A percentile compares a stretch with the other conserved stretches of the same genome.
Evolutionary conservation across 1,284 basidiomycete genomes (phyloP).

Genomic region (Meripilus lineatus): DNA sequence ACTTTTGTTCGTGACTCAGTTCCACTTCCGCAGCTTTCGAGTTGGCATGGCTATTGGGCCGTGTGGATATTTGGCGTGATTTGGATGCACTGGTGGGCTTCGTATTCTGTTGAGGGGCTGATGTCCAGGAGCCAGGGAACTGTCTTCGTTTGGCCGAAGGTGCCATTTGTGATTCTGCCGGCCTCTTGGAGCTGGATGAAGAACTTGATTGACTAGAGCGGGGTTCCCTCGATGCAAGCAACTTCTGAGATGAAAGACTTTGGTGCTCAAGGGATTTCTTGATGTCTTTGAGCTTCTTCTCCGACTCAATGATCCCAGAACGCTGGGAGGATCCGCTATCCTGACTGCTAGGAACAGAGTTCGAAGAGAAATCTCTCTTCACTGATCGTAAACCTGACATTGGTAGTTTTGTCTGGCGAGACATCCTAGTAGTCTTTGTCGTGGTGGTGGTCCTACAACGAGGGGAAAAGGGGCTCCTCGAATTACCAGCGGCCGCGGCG

Average conservation of each 20-base stretch:
- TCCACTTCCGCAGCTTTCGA: slow-evolving; percentile 36
- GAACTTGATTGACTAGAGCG: neutral
- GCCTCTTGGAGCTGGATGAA: slow-evolving; percentile 35
- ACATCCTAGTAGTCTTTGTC: neutral
- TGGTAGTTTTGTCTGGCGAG: slow-evolving; percentile 24
- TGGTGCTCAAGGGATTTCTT: slow-evolving; percentile 39
- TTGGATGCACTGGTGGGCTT: neutral
- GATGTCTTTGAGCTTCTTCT: slow-evolving; percentile 49
- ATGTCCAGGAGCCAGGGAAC: slow-evolving; percentile 46
- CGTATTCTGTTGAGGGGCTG: slow-evolving; percentile 16
- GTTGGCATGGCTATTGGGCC: slow-evolving; percentile 10
- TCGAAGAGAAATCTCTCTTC: slow-evolving; percentile 29
- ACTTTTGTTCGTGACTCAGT: slow-evolving; percentile 80
- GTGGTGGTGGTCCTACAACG: neutral
- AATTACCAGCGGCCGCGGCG: neutral
- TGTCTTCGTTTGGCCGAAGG: slow-evolving; percentile 42
- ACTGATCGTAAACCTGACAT: slow-evolving; percentile 26
- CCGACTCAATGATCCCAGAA: slow-evolving; percentile 18
- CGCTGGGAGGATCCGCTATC: slow-evolving; percentile 10
- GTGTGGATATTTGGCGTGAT: neutral
- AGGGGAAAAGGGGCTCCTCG: neutral
- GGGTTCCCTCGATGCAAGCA: slow-evolving; percentile 3
- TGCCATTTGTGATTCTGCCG: slow-evolving; percentile 30
- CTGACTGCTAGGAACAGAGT: slow-evolving; percentile 20
- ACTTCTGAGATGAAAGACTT: slow-evolving; percentile 16